A percentile compares a stretch with the other conserved stretches of the same genome.
These are phyloP conservation scores for Ramalina intermedia DNA, from an alignment of 495 filamentous ascomycete genomes.

Conservation along the genomic window DNA sequence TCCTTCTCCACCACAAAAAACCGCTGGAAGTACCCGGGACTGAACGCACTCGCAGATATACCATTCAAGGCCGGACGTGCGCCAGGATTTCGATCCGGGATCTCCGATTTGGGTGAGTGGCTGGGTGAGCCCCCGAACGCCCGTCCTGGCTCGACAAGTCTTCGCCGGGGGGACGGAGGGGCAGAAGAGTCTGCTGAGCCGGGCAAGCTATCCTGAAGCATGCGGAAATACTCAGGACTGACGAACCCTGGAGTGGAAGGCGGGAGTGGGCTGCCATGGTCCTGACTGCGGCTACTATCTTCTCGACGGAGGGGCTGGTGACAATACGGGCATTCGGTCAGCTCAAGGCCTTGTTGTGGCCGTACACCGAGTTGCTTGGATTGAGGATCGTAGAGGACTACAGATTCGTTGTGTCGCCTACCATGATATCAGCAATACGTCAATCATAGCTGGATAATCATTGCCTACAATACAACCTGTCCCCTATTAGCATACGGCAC, in stretches of 20 bases:
- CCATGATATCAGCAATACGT: neutral
- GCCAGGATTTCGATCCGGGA: slow-evolving; percentile 38
- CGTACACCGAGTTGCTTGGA: slow-evolving; percentile 75
- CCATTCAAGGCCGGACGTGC: slow-evolving; percentile 35
- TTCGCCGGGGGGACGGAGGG: slow-evolving; percentile 37
- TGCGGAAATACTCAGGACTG: slow-evolving; percentile 82
- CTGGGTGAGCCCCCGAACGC: slow-evolving; percentile 22
- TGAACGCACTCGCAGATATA: slow-evolving; percentile 77
- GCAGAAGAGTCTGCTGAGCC: slow-evolving; percentile 32
- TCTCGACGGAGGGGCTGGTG: slow-evolving; percentile 58
- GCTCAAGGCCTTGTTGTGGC: slow-evolving; percentile 32
- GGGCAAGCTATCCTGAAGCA: slow-evolving; percentile 56
- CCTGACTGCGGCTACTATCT: slow-evolving; percentile 25
- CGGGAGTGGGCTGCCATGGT: slow-evolving; percentile 20
- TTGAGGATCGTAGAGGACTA: slow-evolving; percentile 78
- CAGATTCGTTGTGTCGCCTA: slow-evolving; percentile 80
- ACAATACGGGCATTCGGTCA: slow-evolving; percentile 73
- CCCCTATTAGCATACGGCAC: slow-evolving; percentile 23
- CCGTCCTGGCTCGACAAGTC: slow-evolving; percentile 34
- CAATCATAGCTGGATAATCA: neutral
- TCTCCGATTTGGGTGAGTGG: slow-evolving; percentile 17
- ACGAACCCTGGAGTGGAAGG: slow-evolving; percentile 53
- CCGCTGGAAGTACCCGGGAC: slow-evolving; percentile 73
- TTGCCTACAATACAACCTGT: slow-evolving; percentile 36
- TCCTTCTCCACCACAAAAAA: slow-evolving; percentile 83